A percentile compares a stretch with the other conserved stretches of the same genome.
Conservation (phyloP, 306 rosid genomes). For the Trifolium repens region DNA sequence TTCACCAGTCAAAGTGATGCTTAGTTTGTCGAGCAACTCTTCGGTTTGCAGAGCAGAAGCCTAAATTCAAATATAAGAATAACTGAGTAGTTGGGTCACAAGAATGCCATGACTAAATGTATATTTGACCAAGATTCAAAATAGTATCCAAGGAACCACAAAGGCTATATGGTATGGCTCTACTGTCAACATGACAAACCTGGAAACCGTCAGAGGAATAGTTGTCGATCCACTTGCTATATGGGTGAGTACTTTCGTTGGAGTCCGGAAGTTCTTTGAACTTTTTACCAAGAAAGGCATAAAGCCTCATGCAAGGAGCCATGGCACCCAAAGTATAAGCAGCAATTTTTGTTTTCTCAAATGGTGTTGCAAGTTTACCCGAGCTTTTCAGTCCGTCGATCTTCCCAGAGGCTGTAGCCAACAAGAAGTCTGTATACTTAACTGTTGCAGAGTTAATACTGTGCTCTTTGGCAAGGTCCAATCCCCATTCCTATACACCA, state of each 20-base stretch:
- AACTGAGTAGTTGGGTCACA: constrained; percentile 50
- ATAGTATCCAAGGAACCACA: constrained; percentile 43
- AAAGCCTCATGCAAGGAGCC: constrained; percentile 98
- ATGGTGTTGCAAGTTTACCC: constrained; percentile 97
- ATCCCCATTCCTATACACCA: constrained; percentile 79
- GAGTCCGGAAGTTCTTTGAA: constrained; percentile 59
- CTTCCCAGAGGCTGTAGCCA: constrained; percentile 97
- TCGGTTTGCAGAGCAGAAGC: constrained; percentile 83
- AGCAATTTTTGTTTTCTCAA: constrained; percentile 95
- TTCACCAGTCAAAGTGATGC: constrained; percentile 97
- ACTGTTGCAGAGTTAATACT: constrained; percentile 73
- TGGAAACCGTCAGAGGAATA: constrained; percentile 80
- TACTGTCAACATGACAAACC: constrained; percentile 63
- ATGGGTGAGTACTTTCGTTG: constrained; percentile 62
- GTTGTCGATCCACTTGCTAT: constrained; percentile 85
- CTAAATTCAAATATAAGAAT: constrained; percentile 71
- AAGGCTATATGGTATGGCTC: constrained; percentile 44
- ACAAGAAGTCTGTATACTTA: constrained; percentile 85
- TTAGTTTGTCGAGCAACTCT: constrained; percentile 94
- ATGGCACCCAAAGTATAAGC: constrained; percentile 96
- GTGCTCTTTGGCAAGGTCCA: constrained; percentile 61
- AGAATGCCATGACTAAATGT: constrained; percentile 49
- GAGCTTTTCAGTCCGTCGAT: constrained; percentile 87
- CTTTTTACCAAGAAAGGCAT: constrained; percentile 84
- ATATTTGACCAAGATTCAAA: constrained; percentile 42